Percentiles rank a stretch among this genome's conserved stretches.
Conservation (phyloP, 768 basidiomycete genomes). For the Epithele typhae region DNA sequence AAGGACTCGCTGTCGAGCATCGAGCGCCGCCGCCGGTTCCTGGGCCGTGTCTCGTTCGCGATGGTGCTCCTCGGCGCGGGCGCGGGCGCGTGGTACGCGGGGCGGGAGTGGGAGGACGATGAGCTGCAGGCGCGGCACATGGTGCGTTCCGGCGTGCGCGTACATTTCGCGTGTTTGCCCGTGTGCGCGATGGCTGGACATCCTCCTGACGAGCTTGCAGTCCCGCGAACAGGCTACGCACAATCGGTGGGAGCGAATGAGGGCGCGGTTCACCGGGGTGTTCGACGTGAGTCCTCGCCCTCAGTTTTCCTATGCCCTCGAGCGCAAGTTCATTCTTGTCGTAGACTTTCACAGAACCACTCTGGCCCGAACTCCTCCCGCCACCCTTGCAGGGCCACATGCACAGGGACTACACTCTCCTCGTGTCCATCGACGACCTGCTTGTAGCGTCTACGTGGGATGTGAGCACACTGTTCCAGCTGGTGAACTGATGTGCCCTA, state of each 20-base stretch:
- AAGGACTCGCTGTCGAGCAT: slow-evolving; percentile 75
- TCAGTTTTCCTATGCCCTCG: background rate
- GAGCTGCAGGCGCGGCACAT: slow-evolving; percentile 62
- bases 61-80: slow-evolving; percentile 53
- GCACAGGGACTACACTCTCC: slow-evolving; percentile 87
- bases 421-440: slow-evolving; percentile 89
- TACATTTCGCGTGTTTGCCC: no score
- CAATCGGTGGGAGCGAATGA: slow-evolving; percentile 62
- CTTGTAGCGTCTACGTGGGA: slow-evolving; percentile 93
- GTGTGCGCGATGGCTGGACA: background rate
- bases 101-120: slow-evolving; percentile 72
- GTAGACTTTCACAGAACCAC: slow-evolving; percentile 90
- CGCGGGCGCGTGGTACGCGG: slow-evolving; percentile 59
- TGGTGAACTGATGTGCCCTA: background rate
- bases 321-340: background rate
- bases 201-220: slow-evolving; percentile 32
- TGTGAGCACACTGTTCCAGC: slow-evolving; percentile 51
- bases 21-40: slow-evolving; percentile 61
- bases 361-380: slow-evolving; percentile 89
- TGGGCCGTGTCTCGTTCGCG: slow-evolving; percentile 51
- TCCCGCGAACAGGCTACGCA: slow-evolving; percentile 54
- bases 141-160: slow-evolving; percentile 37
- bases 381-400: slow-evolving; percentile 78
- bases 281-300: slow-evolving; percentile 54
- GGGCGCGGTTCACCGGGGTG: slow-evolving; percentile 54